phyloP scores from a whole-genome alignment of 169 alveolate genomes.

The Perkinsus marinus region DNA sequence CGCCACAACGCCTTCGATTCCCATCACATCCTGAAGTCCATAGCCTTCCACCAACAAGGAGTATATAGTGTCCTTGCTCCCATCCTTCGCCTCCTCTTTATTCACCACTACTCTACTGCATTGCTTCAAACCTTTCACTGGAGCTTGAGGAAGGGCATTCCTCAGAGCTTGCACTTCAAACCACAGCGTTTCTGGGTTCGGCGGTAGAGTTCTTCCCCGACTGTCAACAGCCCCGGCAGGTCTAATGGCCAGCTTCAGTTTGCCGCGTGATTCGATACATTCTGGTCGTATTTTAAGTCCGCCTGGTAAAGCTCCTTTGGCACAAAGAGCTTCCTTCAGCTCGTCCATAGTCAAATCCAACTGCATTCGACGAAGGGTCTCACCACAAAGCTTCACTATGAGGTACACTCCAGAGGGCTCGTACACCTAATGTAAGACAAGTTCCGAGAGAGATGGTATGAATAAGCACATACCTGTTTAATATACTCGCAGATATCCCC shows the following conservation, averaged over 20 bases:
- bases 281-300: background rate
- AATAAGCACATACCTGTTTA: background rate
- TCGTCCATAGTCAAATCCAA: background rate
- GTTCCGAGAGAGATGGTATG: background rate
- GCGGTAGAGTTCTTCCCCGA: slow-evolving; percentile 26
- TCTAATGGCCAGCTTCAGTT: background rate
- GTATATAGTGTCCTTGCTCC: slow-evolving; percentile 18
- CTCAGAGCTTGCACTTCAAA: slow-evolving; percentile 38
- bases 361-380: slow-evolving; percentile 9
- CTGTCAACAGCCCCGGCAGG: background rate
- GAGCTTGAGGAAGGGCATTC: slow-evolving; percentile 38
- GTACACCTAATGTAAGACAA: background rate
- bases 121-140: slow-evolving; percentile 14
- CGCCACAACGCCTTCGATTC: slow-evolving; percentile 76
- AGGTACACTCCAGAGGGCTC: background rate
- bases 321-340: background rate
- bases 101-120: slow-evolving; percentile 26
- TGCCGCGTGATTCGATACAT: background rate
- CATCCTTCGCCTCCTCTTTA: slow-evolving; percentile 37
- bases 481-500: slow-evolving; percentile 47
- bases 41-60: slow-evolving; percentile 74
- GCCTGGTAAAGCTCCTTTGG: background rate
- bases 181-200: slow-evolving; percentile 30
- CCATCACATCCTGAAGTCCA: slow-evolving; percentile 78
- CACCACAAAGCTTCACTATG: background rate